phyloP scores from a whole-genome alignment of 768 basidiomycete genomes.

The Fomitopsis serialis region DNA sequence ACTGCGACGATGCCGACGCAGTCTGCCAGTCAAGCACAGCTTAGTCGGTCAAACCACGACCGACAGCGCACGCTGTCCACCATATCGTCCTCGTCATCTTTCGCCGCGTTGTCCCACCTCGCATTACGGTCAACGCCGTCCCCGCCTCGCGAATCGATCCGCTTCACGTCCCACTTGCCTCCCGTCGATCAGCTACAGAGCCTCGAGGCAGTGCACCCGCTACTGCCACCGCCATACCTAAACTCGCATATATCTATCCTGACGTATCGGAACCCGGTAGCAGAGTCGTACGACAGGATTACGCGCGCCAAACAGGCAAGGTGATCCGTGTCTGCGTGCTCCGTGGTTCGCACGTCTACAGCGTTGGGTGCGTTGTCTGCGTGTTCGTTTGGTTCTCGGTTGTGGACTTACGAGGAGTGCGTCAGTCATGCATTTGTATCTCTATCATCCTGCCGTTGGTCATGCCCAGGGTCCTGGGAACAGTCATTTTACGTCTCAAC shows the following conservation, averaged over 20 bases:
- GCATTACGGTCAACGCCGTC: constrained; percentile 22
- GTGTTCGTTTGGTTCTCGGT: neutral
- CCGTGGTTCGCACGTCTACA: neutral
- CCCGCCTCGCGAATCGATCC: constrained; percentile 25
- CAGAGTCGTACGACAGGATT: constrained; percentile 68
- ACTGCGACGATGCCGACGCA: constrained; percentile 51
- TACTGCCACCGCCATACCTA: constrained; percentile 69
- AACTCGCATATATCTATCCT: constrained; percentile 67
- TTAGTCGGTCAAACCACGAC: constrained; percentile 18
- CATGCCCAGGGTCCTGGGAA: too few species aligned
- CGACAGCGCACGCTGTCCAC: constrained; percentile 28
- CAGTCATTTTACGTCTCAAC: too few species aligned
- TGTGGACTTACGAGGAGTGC: too few species aligned
- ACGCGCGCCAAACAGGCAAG: constrained; percentile 43
- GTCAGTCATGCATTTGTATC: too few species aligned
- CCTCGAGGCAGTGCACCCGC: constrained; percentile 59
- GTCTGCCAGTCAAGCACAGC: constrained; percentile 15
- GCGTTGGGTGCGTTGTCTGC: neutral
- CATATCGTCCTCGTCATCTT: constrained; percentile 19
- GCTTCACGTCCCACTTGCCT: constrained; percentile 60
- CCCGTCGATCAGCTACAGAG: constrained; percentile 48
- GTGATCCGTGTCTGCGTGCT: constrained; percentile 5
- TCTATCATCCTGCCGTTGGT: too few species aligned
- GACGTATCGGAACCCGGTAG: constrained; percentile 56
- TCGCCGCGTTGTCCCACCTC: constrained; percentile 22